phyloP scores from a whole-genome alignment of 164 flowering plant genomes.

The Santalum album region DNA sequence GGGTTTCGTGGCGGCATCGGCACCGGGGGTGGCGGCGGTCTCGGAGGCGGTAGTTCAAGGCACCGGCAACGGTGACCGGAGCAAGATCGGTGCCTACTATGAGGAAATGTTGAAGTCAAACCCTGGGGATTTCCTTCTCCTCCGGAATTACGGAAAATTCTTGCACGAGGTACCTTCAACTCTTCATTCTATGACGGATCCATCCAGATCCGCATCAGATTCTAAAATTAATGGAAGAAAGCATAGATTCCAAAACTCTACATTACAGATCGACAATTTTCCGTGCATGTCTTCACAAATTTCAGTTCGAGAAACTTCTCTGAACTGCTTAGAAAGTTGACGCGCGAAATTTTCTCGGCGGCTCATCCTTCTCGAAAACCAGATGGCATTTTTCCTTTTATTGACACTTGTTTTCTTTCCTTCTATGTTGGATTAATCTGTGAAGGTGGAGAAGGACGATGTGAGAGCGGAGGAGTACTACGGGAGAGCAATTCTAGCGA shows the following conservation, averaged over 20 bases:
- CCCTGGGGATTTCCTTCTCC: conserved; percentile 55
- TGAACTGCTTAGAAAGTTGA: no score
- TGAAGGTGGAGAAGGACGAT: conserved; percentile 51
- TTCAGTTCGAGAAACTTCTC: no score
- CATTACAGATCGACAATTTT: no score
- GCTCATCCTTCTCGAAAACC: no score
- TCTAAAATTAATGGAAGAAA: no score
- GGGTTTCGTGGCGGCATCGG: conserved; percentile 21
- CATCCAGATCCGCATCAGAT: no score
- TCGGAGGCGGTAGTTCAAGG: conserved; percentile 7
- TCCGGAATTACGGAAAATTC: conserved; percentile 70
- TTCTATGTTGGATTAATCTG: not conserved
- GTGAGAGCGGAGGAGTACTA: conserved; percentile 69
- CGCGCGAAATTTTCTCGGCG: no score
- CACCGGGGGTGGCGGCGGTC: conserved; percentile 21
- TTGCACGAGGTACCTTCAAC: conserved; percentile 56
- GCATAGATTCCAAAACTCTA: no score
- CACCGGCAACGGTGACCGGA: conserved; percentile 19
- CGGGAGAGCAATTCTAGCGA: conserved; percentile 67
- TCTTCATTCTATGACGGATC: no score
- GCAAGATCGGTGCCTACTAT: conserved; percentile 53
- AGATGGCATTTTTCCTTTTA: no score
- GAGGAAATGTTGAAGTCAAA: conserved; percentile 46
- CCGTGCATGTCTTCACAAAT: no score
- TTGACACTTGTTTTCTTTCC: no score